phyloP scores from a whole-genome alignment of 768 basidiomycete species.

The Asterophora lycoperdoides region DNA sequence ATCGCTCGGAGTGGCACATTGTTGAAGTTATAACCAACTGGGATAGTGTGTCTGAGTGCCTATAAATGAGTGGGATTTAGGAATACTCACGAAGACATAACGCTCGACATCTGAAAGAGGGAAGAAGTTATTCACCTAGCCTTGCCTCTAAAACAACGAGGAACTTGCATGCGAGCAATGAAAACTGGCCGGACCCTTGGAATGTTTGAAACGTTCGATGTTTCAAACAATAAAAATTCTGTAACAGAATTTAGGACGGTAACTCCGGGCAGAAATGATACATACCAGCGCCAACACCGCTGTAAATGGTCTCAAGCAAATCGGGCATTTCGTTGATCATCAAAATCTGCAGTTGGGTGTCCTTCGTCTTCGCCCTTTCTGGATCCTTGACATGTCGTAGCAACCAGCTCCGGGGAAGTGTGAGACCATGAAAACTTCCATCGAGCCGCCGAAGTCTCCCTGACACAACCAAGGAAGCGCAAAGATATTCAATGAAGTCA shows the following conservation, averaged over 20 bases:
- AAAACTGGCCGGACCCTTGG: slow-evolving; percentile 32
- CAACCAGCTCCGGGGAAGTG: slow-evolving; percentile 55
- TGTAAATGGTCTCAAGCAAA: slow-evolving; percentile 26
- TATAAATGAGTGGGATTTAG: not conserved
- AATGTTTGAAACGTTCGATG: slow-evolving; percentile 17
- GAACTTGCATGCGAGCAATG: slow-evolving; percentile 44
- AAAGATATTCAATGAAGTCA: slow-evolving; percentile 46
- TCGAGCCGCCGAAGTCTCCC: slow-evolving; percentile 16
- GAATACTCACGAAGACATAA: slow-evolving; percentile 39
- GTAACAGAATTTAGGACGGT: not conserved
- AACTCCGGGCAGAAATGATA: not conserved
- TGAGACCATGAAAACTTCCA: slow-evolving; percentile 37
- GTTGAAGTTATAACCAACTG: slow-evolving; percentile 28
- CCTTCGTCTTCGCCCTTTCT: slow-evolving; percentile 5
- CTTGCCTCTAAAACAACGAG: not conserved
- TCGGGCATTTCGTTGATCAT: slow-evolving; percentile 19
- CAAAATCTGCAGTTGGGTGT: not conserved
- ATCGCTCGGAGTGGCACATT: slow-evolving; percentile 6
- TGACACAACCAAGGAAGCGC: slow-evolving; percentile 36
- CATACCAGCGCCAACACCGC: slow-evolving; percentile 25
- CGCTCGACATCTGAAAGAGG: slow-evolving; percentile 37
- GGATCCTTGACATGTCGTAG: slow-evolving; percentile 17
- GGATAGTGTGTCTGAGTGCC: not conserved
- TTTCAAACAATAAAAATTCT: slow-evolving; percentile 29
- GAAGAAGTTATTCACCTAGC: not conserved